Evolutionary conservation across 2,329 filamentous ascomycete genomes (phyloP).

Genomic region (Neonectria magnoliae): DNA sequence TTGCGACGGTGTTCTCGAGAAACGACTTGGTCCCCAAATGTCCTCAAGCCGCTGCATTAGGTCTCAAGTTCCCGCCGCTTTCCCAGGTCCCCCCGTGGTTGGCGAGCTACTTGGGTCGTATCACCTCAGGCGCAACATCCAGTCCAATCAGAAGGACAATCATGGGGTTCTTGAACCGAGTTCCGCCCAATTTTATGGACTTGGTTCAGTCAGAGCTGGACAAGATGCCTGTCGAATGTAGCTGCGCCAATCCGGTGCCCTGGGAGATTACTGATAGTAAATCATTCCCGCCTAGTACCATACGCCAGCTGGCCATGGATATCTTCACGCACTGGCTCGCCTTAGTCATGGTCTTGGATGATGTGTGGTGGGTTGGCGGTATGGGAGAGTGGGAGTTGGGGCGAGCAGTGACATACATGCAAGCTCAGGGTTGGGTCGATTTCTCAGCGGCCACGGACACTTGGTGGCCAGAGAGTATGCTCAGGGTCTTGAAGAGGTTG

Average conservation of each 20-base stretch:
- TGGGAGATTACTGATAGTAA: background rate
- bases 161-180: constrained; percentile 54
- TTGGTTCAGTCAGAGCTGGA: constrained; percentile 48
- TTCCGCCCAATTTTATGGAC: constrained; percentile 45
- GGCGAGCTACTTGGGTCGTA: constrained; percentile 30
- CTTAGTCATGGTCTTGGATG: constrained; percentile 49
- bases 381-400: constrained; percentile 49
- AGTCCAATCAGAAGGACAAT: constrained; percentile 49
- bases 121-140: constrained; percentile 41
- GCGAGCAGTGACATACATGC: constrained; percentile 36
- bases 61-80: background rate
- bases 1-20: constrained; percentile 21
- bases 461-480: constrained; percentile 53
- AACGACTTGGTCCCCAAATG: background rate
- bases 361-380: constrained; percentile 53
- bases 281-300: background rate
- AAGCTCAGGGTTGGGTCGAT: constrained; percentile 21
- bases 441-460: background rate
- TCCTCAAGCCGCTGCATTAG: background rate
- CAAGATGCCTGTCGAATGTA: constrained; percentile 15
- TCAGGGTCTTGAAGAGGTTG: constrained; percentile 19
- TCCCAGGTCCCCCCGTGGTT: constrained; percentile 32
- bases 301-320: constrained; percentile 45
- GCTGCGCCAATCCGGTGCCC: background rate
- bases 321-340: constrained; percentile 54